Evolutionary conservation across 169 alveolate species (phyloP).

Genomic region (Plasmodium ovale): DNA sequence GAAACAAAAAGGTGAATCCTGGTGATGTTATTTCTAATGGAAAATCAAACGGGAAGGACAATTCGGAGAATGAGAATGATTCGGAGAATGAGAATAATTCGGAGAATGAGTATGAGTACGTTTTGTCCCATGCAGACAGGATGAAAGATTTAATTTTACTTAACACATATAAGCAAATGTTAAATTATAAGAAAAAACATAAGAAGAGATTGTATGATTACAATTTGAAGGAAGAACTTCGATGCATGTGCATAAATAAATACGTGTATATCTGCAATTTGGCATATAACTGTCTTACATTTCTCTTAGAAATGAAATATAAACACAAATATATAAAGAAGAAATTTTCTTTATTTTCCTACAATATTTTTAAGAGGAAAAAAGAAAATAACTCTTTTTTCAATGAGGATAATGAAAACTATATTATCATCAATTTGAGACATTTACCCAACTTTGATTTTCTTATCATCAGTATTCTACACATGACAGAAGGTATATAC

Average conservation of each 20-base stretch:
- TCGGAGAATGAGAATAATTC: background rate
- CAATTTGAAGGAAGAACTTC: slow-evolving; percentile 37
- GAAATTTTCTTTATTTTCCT: slow-evolving; percentile 1
- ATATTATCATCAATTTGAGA: slow-evolving; percentile 32
- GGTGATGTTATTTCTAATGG: too few relatives aligned
- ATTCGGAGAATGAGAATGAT: background rate
- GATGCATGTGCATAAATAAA: slow-evolving; percentile 66
- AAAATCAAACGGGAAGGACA: too few relatives aligned
- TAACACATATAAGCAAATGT: slow-evolving; percentile 54
- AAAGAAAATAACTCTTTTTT: background rate
- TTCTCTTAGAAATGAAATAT: slow-evolving; percentile 38
- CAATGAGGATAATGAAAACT: background rate
- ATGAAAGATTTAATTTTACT: slow-evolving; percentile 20
- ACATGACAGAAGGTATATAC: slow-evolving; percentile 37
- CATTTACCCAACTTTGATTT: slow-evolving; percentile 37
- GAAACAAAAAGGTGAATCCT: too few relatives aligned
- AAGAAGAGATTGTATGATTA: slow-evolving; percentile 58
- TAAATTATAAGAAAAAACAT: slow-evolving; percentile 26
- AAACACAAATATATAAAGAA: slow-evolving; percentile 20
- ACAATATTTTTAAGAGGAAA: slow-evolving; percentile 6
- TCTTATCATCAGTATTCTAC: slow-evolving; percentile 23
- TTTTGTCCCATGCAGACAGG: background rate
- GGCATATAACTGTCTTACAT: slow-evolving; percentile 29
- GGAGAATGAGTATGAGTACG: background rate
- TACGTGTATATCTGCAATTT: slow-evolving; percentile 55